Evolutionary conservation across 345 rosid species (phyloP).

Genomic region (Raphanus sativus): DNA sequence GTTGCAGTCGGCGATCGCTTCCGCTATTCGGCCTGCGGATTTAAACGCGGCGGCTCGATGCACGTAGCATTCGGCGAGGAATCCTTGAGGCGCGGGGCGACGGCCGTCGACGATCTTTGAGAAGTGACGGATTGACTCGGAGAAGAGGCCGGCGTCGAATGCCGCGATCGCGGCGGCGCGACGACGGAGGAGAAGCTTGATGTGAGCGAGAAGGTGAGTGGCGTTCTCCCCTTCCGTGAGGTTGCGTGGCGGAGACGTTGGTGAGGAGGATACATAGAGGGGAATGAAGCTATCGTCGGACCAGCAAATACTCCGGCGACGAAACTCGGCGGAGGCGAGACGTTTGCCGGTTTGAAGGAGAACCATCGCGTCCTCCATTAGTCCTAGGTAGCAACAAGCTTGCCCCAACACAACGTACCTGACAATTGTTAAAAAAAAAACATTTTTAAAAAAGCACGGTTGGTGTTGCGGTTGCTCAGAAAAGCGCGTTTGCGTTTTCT

Average conservation of each 20-base stretch:
- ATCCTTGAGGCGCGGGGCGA: conserved; percentile 83
- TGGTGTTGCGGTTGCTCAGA: too few relatives aligned
- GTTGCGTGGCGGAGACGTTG: conserved; percentile 56
- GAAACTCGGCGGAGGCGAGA: conserved; percentile 87
- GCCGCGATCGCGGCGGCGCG: conserved; percentile 87
- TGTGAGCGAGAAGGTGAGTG: conserved; percentile 68
- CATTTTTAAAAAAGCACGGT: too few relatives aligned
- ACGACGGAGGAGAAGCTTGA: conserved; percentile 83
- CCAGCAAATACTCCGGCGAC: conserved; percentile 78
- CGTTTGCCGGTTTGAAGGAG: conserved; percentile 92
- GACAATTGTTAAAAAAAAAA: background rate
- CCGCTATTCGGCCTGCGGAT: conserved; percentile 74
- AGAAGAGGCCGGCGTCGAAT: conserved; percentile 67
- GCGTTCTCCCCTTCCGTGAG: conserved; percentile 52
- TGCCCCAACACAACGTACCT: conserved; percentile 84
- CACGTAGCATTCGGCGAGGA: conserved; percentile 86
- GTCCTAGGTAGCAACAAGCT: conserved; percentile 88
- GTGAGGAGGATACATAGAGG: conserved; percentile 32
- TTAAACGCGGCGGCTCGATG: conserved; percentile 75
- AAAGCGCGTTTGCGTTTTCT: background rate
- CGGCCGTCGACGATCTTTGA: conserved; percentile 85
- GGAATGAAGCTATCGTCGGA: conserved; percentile 85
- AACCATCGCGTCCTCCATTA: conserved; percentile 97
- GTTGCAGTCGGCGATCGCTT: conserved; percentile 86
- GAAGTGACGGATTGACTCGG: conserved; percentile 93